Percentiles rank a stretch among this genome's conserved stretches.
Conservation (phyloP, 108 stramenopile genomes). For the Cyclotella cryptica region DNA sequence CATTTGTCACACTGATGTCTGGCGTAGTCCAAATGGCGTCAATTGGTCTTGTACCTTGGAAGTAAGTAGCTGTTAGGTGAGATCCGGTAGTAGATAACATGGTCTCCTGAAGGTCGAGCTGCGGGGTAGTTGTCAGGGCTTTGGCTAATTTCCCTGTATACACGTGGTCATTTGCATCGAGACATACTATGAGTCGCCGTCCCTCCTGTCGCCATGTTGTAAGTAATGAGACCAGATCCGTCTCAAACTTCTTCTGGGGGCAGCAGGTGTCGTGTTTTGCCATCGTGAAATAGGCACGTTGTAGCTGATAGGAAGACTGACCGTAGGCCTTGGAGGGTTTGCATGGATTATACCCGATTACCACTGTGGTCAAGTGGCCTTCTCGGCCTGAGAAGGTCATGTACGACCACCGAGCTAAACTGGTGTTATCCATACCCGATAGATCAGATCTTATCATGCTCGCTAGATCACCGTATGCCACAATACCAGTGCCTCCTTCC, state of each 20-base stretch:
- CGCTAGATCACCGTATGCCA: too few relatives aligned
- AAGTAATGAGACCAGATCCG: too few relatives aligned
- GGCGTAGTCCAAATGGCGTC: constrained; percentile 17
- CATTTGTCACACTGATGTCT: constrained; percentile 1
- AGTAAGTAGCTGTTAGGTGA: constrained; percentile 13
- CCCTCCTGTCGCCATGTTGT: background rate
- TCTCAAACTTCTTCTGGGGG: constrained; percentile 20
- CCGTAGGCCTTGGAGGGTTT: background rate
- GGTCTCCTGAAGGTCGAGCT: constrained; percentile 8
- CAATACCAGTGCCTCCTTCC: too few relatives aligned
- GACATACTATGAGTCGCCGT: too few relatives aligned
- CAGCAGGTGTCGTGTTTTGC: background rate
- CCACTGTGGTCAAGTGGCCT: constrained; percentile 3
- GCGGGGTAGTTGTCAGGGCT: background rate
- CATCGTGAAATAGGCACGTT: constrained; percentile 7
- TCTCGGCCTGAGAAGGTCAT: background rate
- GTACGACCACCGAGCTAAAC: constrained; percentile 6
- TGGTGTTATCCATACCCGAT: background rate
- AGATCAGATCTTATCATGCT: too few relatives aligned
- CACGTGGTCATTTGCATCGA: too few relatives aligned
- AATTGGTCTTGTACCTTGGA: constrained; percentile 23
- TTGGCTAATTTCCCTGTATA: too few relatives aligned
- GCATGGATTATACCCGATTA: constrained; percentile 21
- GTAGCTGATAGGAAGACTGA: constrained; percentile 14
- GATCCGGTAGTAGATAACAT: constrained; percentile 4